Evolutionary conservation across 345 rosid species (phyloP).

Genomic region (Rhodamnia argentea): DNA sequence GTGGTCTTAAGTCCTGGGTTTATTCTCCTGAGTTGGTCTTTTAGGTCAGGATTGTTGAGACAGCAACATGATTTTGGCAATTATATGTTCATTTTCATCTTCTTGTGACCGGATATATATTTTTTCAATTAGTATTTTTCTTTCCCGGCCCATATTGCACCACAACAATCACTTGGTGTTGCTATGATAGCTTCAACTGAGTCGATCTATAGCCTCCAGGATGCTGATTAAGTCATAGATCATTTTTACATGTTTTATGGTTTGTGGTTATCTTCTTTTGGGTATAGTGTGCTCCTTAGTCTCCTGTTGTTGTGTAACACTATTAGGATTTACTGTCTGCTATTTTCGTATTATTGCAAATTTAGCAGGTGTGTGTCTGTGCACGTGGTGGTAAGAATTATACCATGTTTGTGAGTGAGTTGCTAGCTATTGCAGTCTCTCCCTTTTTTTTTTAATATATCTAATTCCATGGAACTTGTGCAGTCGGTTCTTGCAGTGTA

Average conservation of each 20-base stretch:
- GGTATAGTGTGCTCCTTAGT: neutral
- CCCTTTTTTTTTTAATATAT: constrained; percentile 3
- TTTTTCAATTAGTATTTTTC: neutral
- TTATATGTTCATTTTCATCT: neutral
- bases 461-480: constrained; percentile 1
- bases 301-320: neutral
- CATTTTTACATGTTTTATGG: neutral
- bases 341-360: neutral
- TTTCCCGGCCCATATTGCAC: neutral
- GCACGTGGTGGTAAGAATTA: neutral
- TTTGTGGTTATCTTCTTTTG: neutral
- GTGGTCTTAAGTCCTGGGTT: neutral
- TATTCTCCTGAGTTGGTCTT: neutral
- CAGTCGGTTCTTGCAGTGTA: constrained; percentile 88
- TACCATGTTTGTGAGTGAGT: neutral
- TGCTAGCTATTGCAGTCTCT: neutral
- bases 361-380: neutral
- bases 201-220: neutral
- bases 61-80: neutral
- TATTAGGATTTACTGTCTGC: neutral
- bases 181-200: neutral
- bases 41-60: neutral
- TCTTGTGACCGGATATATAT: neutral
- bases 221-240: neutral
- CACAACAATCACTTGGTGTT: neutral